Conservation (phyloP, 306 rosid genomes). For the Abrus pulchellus region DNA sequence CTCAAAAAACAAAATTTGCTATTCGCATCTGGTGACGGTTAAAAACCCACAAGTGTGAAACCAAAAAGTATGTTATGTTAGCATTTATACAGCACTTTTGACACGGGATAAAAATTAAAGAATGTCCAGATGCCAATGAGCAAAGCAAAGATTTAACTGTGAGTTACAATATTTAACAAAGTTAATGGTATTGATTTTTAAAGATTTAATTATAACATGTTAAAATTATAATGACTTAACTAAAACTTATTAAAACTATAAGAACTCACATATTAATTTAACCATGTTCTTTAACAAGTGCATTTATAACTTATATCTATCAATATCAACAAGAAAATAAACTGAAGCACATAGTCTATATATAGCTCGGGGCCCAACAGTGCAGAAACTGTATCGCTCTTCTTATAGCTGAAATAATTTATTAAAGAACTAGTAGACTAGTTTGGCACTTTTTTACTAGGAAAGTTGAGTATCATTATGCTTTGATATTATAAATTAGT, state of each 20-base stretch:
- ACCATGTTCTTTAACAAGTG: background rate
- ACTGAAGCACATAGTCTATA: background rate
- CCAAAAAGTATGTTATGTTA: background rate
- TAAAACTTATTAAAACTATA: no score
- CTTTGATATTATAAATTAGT: no score
- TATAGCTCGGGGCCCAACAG: background rate
- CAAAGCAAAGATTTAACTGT: conserved; percentile 64
- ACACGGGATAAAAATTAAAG: background rate
- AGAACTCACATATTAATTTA: no score
- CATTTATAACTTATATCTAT: background rate
- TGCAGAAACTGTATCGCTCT: background rate
- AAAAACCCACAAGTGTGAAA: conserved; percentile 27
- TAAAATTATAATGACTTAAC: no score
- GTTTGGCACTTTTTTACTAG: no score
- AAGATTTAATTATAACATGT: no score
- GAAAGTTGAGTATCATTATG: no score
- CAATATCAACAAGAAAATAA: conserved; percentile 1
- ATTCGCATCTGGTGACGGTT: background rate
- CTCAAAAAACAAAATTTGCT: background rate
- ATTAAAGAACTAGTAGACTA: background rate
- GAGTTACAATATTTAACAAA: no score
- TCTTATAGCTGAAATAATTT: background rate
- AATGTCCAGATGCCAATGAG: conserved; percentile 84
- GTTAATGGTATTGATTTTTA: no score
- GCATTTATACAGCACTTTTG: background rate